Evolutionary conservation across 2,329 filamentous ascomycete species (phyloP), one percentile per base, ranked within the genome.

Genomic region (Clathrospora elynae): DNA sequence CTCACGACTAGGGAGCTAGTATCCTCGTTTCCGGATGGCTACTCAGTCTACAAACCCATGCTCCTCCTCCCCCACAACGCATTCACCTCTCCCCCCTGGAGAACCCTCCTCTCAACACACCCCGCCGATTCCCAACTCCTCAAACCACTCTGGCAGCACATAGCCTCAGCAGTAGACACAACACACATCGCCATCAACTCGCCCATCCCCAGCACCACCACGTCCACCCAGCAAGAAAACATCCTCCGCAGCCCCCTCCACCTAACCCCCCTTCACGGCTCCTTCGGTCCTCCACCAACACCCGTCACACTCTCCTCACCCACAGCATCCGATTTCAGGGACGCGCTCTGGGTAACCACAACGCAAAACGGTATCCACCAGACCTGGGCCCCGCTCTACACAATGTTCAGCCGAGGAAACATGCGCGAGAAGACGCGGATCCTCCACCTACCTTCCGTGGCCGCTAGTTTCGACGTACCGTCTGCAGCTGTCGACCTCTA

Each of bases 361-460:
- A 82, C 78, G 37, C 90, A 96, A 66, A 78, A 81, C 44, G 87
- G 86, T 2, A 87, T 97, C 44, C 71, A 75, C 23, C 92, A 97
- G 73, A 85, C 80, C 2, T 97, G 91, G 91, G 87, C 90, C 1
- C 92, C 92, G 10, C 72, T 85, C 1, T 91, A 90, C 77, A 95
- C 90, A 17, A 96, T 96, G 91, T 97, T 97, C 68, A 90, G 86
- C 50, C 81, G 90, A 1, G 91, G 92, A 3, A 97, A 96, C 68
- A 77, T 96, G 46, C 87, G 84, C 35, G 92, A 97, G 71, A 97
- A 96, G 67, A 84, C 87, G 0, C 77, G 92, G 9, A 71, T 96
- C 1, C 70, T 95, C 4, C 66, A 65, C 0, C 53, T 79, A 1
- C 66, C 72, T 6, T 61, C 62, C 6, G 60, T 74, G 1, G 35